A percentile compares a stretch with the other conserved stretches of the same genome.
phyloP scores from a whole-genome alignment of 805 yeast species.

The Kazachstania africana region DNA sequence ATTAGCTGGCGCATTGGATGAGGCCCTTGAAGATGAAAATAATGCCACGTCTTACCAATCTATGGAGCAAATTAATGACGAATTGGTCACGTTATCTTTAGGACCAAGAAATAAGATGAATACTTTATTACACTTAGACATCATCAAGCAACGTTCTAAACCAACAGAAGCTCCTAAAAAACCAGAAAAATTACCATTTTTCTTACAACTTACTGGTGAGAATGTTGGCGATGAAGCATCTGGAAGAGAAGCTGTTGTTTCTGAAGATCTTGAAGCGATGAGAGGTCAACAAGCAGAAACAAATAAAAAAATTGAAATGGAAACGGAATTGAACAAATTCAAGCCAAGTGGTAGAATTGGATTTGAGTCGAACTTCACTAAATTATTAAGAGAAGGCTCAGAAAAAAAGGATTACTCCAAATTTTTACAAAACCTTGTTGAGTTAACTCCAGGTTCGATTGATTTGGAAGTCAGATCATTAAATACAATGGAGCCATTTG shows the following conservation, averaged over 20 bases:
- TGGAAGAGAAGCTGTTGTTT: constrained; percentile 27
- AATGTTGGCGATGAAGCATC: constrained; percentile 61
- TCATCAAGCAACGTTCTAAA: constrained; percentile 75
- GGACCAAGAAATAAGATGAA: constrained; percentile 71
- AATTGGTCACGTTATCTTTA: constrained; percentile 59
- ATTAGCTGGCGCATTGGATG: constrained; percentile 65
- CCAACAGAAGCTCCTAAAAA: constrained; percentile 83
- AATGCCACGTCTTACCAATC: constrained; percentile 37
- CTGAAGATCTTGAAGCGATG: constrained; percentile 14
- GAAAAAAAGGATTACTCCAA: constrained; percentile 30
- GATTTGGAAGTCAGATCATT: constrained; percentile 84
- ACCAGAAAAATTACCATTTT: constrained; percentile 73
- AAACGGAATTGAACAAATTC: constrained; percentile 19
- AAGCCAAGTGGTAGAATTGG: constrained; percentile 26
- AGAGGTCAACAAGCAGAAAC: constrained; percentile 9
- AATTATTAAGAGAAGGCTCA: constrained; percentile 43
- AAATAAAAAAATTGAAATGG: constrained; percentile 13
- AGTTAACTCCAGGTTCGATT: constrained; percentile 61
- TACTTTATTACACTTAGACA: constrained; percentile 70
- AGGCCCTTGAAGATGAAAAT: constrained; percentile 4
- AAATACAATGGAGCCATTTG: constrained; percentile 49
- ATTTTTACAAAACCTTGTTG: constrained; percentile 45
- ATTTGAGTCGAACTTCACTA: constrained; percentile 70
- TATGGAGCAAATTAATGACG: constrained; percentile 48
- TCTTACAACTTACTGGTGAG: constrained; percentile 55